These are phyloP conservation scores for Fusarium floridanum DNA, from an alignment of 2,329 filamentous ascomycete genomes.

Conservation along the genomic window DNA sequence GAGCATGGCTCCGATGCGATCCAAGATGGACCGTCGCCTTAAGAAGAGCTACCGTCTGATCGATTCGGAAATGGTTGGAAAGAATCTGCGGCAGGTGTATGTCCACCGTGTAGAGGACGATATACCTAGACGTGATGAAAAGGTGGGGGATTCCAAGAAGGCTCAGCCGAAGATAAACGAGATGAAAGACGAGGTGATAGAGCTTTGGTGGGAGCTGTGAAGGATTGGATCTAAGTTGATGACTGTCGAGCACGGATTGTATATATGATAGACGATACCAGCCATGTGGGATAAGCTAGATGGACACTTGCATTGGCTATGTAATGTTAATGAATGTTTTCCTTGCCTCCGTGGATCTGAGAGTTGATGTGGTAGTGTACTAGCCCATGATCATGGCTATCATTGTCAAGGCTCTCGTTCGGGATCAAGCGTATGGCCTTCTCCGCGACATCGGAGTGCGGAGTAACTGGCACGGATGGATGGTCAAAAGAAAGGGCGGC, in stretches of 20 bases:
- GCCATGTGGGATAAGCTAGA: slow-evolving; percentile 33
- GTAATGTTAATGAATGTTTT: slow-evolving; percentile 46
- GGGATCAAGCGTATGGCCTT: background rate
- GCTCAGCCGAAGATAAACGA: slow-evolving; percentile 30
- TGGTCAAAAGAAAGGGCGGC: background rate
- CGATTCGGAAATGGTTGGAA: slow-evolving; percentile 58
- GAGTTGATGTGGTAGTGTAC: slow-evolving; percentile 9
- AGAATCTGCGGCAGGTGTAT: slow-evolving; percentile 67
- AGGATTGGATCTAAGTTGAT: slow-evolving; percentile 9
- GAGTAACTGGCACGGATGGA: background rate
- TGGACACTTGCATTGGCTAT: slow-evolving; percentile 29
- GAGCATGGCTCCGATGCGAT: slow-evolving; percentile 65
- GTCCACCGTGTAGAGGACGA: slow-evolving; percentile 58
- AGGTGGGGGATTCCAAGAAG: slow-evolving; percentile 33
- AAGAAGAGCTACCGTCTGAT: slow-evolving; percentile 67
- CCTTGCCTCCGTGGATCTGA: slow-evolving; percentile 26
- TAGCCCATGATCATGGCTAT: background rate
- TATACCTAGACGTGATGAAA: slow-evolving; percentile 51
- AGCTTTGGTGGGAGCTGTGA: slow-evolving; percentile 60
- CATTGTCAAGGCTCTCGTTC: background rate
- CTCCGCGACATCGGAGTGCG: background rate
- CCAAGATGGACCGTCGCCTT: slow-evolving; percentile 49
- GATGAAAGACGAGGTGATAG: slow-evolving; percentile 59
- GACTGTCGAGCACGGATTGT: slow-evolving; percentile 21
- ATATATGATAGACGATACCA: slow-evolving; percentile 44